Percentiles rank a stretch among this genome's conserved stretches.
Conservation (phyloP, 257 asterid genomes). For the Nicotiana tabacum region DNA sequence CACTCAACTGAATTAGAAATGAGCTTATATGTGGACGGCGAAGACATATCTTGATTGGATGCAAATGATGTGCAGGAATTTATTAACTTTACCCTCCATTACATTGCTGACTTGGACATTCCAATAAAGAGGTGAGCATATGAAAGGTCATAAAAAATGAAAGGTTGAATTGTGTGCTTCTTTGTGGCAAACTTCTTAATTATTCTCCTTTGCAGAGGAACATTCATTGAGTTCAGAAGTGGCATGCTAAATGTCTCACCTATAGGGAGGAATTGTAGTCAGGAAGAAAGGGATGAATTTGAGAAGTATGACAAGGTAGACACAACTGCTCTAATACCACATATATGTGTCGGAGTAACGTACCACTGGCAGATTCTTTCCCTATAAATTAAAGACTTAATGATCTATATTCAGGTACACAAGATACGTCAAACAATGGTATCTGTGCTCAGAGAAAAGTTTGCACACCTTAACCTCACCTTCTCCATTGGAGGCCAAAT, state of each 20-base stretch:
- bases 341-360: not conserved
- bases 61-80: slow-evolving; percentile 64
- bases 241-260: slow-evolving; percentile 98
- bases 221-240: slow-evolving; percentile 91
- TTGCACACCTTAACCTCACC: slow-evolving; percentile 66
- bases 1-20: not conserved
- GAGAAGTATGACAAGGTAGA: slow-evolving; percentile 94
- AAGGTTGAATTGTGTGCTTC: not conserved
- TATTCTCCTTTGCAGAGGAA: slow-evolving; percentile 52
- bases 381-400: slow-evolving; percentile 10
- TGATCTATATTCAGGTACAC: slow-evolving; percentile 50
- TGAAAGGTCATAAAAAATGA: not conserved
- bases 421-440: slow-evolving; percentile 85
- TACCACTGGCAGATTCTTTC: not conserved
- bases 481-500: slow-evolving; percentile 97
- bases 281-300: slow-evolving; percentile 92
- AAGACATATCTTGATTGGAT: not conserved
- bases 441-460: slow-evolving; percentile 70
- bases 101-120: slow-evolving; percentile 94
- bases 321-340: not conserved
- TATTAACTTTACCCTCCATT: slow-evolving; percentile 86
- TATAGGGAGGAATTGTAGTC: slow-evolving; percentile 97
- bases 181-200: slow-evolving; percentile 14
- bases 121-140: slow-evolving; percentile 82
- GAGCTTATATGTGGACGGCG: not conserved